phyloP scores from a whole-genome alignment of 2,329 filamentous ascomycete genomes.

The Curvularia eragrostidis region DNA sequence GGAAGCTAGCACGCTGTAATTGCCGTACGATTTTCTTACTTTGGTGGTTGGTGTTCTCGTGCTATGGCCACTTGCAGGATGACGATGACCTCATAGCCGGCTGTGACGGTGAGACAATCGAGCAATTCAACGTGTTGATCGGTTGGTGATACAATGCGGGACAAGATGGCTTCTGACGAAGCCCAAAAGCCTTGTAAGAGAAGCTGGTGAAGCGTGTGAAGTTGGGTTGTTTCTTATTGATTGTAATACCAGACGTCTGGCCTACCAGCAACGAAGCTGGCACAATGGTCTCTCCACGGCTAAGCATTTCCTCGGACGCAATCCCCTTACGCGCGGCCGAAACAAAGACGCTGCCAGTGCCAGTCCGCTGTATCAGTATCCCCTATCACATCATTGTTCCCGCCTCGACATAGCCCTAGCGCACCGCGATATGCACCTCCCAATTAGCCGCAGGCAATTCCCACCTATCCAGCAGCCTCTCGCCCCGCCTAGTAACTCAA shows the following conservation, averaged over 20 bases:
- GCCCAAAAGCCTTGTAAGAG: not conserved
- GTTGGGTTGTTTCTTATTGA: not conserved
- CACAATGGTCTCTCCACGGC: not conserved
- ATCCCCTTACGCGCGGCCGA: not conserved
- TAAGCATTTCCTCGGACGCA: not conserved
- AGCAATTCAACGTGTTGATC: not conserved
- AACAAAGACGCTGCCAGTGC: not conserved
- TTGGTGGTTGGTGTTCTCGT: not conserved
- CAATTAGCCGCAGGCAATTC: slow-evolving; percentile 8
- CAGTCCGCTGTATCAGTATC: not conserved
- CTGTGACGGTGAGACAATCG: not conserved
- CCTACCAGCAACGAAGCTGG: not conserved
- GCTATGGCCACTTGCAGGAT: not conserved
- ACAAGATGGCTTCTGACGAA: not conserved
- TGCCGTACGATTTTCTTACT: not conserved
- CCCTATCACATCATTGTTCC: slow-evolving; percentile 1
- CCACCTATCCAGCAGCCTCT: slow-evolving; percentile 7
- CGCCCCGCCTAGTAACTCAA: slow-evolving; percentile 2
- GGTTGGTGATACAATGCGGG: not conserved
- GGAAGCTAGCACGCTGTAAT: not conserved
- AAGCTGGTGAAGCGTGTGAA: not conserved
- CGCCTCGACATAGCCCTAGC: slow-evolving; percentile 1
- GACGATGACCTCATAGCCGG: slow-evolving; percentile 1
- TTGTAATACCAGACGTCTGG: not conserved
- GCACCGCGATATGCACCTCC: slow-evolving; percentile 9